A percentile compares a stretch with the other conserved stretches of the same genome.
Conservation (phyloP, 257 asterid genomes). For the Leptodermis oblonga region DNA sequence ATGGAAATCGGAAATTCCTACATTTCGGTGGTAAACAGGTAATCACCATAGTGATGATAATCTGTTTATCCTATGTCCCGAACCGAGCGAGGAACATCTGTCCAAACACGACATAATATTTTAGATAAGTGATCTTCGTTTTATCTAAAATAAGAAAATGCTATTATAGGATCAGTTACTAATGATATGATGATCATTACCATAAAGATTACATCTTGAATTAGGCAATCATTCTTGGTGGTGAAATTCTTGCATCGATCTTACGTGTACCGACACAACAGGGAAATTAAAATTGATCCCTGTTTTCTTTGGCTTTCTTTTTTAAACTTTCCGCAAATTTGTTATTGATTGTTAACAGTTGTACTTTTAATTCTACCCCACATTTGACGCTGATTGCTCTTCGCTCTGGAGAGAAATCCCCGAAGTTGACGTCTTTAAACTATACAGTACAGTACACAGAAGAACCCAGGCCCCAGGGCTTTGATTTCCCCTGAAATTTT, state of each 20-base stretch:
- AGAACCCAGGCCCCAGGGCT: neutral
- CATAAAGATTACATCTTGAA: neutral
- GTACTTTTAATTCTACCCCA: slow-evolving; percentile 6
- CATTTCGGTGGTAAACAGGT: slow-evolving; percentile 2
- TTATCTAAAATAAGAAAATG: too few relatives aligned
- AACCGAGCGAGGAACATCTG: too few relatives aligned
- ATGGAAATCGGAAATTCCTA: neutral
- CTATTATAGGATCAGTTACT: neutral
- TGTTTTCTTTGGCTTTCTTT: too few relatives aligned
- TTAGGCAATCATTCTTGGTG: neutral
- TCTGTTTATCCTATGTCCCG: neutral
- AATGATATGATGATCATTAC: neutral
- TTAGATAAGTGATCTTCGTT: too few relatives aligned
- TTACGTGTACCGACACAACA: slow-evolving; percentile 2
- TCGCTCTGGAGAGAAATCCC: neutral
- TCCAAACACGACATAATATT: too few relatives aligned
- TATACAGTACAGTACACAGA: too few relatives aligned
- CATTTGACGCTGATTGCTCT: neutral
- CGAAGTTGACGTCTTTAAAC: slow-evolving; percentile 1
- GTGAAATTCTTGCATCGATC: neutral
- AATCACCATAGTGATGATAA: too few relatives aligned
- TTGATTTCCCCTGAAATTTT: neutral
- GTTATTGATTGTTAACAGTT: too few relatives aligned
- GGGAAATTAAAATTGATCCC: neutral
- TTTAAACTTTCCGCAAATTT: too few relatives aligned